These are phyloP conservation scores for Fusarium protoensiforme DNA, from an alignment of 2,329 filamentous ascomycete species.

Conservation along the genomic window DNA sequence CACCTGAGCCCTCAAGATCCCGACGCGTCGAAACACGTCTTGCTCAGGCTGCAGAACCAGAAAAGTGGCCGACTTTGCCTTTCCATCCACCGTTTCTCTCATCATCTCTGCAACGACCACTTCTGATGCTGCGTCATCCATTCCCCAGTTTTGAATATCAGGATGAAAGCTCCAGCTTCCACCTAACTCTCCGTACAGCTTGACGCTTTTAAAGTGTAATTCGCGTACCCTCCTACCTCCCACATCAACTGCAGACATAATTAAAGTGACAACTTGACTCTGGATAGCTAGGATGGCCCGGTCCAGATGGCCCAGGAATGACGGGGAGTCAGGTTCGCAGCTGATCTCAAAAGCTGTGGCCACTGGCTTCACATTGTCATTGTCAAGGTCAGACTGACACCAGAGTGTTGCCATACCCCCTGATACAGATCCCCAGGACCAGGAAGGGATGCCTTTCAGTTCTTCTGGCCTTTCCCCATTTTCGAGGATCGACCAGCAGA, in stretches of 20 bases:
- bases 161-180: not conserved
- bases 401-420: not conserved
- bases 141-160: not conserved
- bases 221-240: not conserved
- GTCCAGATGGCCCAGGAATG: not conserved
- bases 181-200: not conserved
- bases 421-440: not conserved
- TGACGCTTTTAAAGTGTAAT: not conserved
- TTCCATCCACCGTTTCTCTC: not conserved
- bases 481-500: not conserved
- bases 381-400: not conserved
- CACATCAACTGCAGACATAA: not conserved
- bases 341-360: not conserved
- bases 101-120: not conserved
- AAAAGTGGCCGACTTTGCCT: not conserved
- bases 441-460: not conserved
- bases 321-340: not conserved
- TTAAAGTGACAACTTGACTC: not conserved
- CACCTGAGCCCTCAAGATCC: not conserved
- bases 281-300: not conserved
- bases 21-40: not conserved
- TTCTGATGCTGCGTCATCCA: not conserved
- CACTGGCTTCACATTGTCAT: not conserved
- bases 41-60: not conserved
- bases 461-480: not conserved